Evolutionary conservation across 2,329 filamentous ascomycete genomes (phyloP).

Genomic region (Monosporascus sp.): DNA sequence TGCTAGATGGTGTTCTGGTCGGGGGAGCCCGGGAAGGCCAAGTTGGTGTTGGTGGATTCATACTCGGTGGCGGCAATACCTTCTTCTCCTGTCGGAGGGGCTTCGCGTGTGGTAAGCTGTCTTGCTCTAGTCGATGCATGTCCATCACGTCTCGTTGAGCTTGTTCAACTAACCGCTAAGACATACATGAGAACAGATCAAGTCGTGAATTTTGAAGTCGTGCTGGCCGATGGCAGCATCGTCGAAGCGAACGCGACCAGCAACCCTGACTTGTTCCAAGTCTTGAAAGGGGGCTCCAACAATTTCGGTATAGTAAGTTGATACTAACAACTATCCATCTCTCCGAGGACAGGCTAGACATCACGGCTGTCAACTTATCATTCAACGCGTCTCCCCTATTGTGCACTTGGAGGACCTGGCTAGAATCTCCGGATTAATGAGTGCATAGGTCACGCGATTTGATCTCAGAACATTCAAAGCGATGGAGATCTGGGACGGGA

Average conservation of each 20-base stretch:
- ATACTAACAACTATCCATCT: conserved; percentile 13
- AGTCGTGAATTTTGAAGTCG: conserved; percentile 34
- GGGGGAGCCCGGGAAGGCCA: neutral
- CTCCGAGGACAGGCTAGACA: neutral
- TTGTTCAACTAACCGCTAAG: neutral
- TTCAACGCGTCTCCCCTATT: neutral
- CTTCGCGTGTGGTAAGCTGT: neutral
- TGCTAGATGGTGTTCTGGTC: neutral
- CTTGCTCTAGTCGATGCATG: neutral
- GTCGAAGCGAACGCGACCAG: conserved; percentile 30
- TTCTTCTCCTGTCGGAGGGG: neutral
- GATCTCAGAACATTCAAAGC: neutral
- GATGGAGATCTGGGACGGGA: neutral
- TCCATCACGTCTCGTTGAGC: neutral
- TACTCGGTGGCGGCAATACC: neutral
- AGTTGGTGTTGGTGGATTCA: neutral
- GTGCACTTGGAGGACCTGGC: neutral
- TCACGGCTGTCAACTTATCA: neutral
- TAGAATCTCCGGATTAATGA: neutral
- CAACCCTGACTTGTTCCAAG: conserved; percentile 31
- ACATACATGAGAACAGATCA: neutral
- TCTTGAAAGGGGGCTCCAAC: conserved; percentile 30
- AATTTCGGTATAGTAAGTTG: conserved; percentile 33
- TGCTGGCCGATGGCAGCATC: conserved; percentile 34
- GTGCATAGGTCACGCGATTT: neutral